phyloP scores from a whole-genome alignment of 1,284 basidiomycete genomes.

The Thelephora terrestris region DNA sequence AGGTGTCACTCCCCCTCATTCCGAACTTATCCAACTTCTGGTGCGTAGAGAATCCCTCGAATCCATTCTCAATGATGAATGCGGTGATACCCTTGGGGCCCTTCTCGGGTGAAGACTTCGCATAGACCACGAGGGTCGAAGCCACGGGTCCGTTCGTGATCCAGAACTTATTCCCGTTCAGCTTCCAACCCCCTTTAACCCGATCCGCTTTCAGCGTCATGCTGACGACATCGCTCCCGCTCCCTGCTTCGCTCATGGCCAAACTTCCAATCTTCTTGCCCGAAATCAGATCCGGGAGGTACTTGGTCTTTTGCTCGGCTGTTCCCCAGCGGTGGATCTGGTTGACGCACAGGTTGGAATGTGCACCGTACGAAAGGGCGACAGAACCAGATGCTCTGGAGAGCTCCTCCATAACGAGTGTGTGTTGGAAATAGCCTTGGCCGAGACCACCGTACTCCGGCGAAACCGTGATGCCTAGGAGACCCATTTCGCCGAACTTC shows the following conservation, averaged over 20 bases:
- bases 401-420: conserved; percentile 88
- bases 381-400: conserved; percentile 86
- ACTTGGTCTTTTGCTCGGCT: conserved; percentile 76
- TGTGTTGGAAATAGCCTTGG: conserved; percentile 81
- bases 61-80: conserved; percentile 80
- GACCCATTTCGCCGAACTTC: conserved; percentile 81
- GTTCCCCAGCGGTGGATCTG: conserved; percentile 85
- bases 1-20: conserved; percentile 93
- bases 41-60: conserved; percentile 80
- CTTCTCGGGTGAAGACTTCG: conserved; percentile 74
- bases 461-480: conserved; percentile 76
- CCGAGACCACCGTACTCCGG: conserved; percentile 72
- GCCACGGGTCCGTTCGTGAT: conserved; percentile 93
- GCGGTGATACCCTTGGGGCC: conserved; percentile 88
- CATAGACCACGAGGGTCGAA: conserved; percentile 88
- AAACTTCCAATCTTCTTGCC: conserved; percentile 84
- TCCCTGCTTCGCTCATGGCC: conserved; percentile 90
- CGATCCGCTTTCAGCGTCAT: conserved; percentile 81
- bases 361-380: conserved; percentile 88
- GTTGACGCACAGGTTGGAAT: conserved; percentile 87
- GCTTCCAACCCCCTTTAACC: conserved; percentile 61
- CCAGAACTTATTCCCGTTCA: conserved; percentile 95
- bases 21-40: conserved; percentile 93
- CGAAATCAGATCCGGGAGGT: conserved; percentile 74
- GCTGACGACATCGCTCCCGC: conserved; percentile 88